Conservation (phyloP, 1,284 basidiomycete genomes). For the Thecaphora thlaspeos region DNA sequence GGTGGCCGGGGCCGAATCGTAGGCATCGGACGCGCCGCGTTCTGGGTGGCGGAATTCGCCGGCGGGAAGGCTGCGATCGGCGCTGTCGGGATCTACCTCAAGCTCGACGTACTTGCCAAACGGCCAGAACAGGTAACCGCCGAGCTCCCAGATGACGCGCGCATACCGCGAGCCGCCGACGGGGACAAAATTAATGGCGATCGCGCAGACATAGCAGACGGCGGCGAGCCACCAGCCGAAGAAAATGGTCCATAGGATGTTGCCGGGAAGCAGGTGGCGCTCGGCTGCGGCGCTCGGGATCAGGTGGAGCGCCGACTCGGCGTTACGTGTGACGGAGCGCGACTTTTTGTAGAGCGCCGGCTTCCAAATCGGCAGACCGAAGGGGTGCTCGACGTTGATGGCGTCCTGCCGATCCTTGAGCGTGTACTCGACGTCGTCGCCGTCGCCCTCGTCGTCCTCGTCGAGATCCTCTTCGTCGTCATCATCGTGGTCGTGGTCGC, state of each 20-base stretch:
- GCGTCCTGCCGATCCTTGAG: conserved; percentile 91
- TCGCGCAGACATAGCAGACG: conserved; percentile 69
- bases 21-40: conserved; percentile 4
- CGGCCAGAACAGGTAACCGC: conserved; percentile 96
- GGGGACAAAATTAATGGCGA: conserved; percentile 70
- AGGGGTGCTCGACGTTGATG: conserved; percentile 98
- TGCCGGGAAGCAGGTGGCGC: conserved; percentile 84
- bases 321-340: conserved; percentile 90
- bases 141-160: conserved; percentile 83
- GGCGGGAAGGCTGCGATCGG: conserved; percentile 33
- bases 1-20: conserved; percentile 10
- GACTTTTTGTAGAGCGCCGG: conserved; percentile 98
- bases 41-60: conserved; percentile 5
- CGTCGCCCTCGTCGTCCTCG: conserved; percentile 66
- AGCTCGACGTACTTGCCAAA: conserved; percentile 99
- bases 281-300: conserved; percentile 88
- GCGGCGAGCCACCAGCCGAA: conserved; percentile 80
- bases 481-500: conserved; percentile 15
- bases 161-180: conserved; percentile 80
- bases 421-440: conserved; percentile 76
- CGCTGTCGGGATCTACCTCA: conserved; percentile 56
- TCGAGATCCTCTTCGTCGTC: conserved; percentile 21
- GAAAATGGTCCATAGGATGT: conserved; percentile 83
- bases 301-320: conserved; percentile 88
- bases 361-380: conserved; percentile 99